A percentile compares a stretch with the other conserved stretches of the same genome.
These are phyloP conservation scores for Cynanchum wilfordii DNA, from an alignment of 257 asterid genomes.

Conservation along the genomic window DNA sequence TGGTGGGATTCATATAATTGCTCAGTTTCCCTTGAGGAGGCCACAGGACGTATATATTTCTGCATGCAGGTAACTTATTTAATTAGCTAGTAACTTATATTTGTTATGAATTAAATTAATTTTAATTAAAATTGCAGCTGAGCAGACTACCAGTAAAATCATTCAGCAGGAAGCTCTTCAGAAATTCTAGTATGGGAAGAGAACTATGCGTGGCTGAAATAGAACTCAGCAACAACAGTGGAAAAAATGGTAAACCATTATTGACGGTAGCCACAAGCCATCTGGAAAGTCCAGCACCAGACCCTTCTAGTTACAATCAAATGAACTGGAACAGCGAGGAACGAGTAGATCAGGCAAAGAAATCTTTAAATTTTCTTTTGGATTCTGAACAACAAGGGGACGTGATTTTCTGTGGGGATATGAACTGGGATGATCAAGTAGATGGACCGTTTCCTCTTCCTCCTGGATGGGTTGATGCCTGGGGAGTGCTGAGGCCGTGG, in stretches of 20 bases:
- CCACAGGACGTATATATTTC: background rate
- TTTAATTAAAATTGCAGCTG: background rate
- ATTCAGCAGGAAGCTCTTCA: background rate
- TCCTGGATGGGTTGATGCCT: conserved; percentile 7
- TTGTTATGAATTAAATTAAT: no score
- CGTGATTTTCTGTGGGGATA: conserved; percentile 14
- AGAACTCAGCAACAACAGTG: background rate
- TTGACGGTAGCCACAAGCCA: conserved; percentile 6
- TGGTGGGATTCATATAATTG: conserved; percentile 7
- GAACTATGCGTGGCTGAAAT: conserved; percentile 9
- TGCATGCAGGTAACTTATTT: conserved; percentile 1
- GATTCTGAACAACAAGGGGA: background rate
- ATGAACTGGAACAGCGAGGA: background rate
- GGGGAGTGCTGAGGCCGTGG: background rate
- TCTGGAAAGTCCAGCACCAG: conserved; percentile 12
- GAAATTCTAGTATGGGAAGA: conserved; percentile 9
- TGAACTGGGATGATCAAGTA: conserved; percentile 8
- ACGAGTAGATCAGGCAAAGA: conserved; percentile 7
- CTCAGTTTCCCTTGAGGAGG: conserved; percentile 3
- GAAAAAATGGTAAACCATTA: background rate
- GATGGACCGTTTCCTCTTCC: background rate
- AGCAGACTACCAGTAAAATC: conserved; percentile 8
- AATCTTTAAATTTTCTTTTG: background rate
- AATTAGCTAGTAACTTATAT: no score
- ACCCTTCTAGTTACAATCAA: background rate